Percentiles rank a stretch among this genome's conserved stretches.
These are phyloP conservation scores for Pontederia crassipes DNA, from an alignment of 176 grass and related monocot genomes.

Conservation along the genomic window DNA sequence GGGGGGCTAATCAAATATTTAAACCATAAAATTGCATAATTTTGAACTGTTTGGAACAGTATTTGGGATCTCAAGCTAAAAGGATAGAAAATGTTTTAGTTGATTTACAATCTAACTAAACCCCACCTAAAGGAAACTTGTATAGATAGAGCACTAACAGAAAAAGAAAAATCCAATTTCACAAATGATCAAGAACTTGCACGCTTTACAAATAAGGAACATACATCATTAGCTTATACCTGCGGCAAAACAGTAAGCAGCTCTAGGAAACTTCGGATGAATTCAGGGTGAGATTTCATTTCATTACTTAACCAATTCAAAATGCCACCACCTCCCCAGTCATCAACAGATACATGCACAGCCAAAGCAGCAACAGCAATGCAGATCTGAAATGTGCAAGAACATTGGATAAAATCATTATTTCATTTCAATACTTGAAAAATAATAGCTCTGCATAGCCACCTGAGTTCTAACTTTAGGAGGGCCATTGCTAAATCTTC, in stretches of 20 bases:
- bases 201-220: constrained; percentile 3
- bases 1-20: too few species aligned
- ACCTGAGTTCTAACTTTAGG: constrained; percentile 99
- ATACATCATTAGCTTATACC: constrained; percentile 28
- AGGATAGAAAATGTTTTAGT: too few species aligned
- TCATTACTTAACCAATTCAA: constrained; percentile 85
- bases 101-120: too few species aligned
- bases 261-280: constrained; percentile 78
- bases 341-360: constrained; percentile 87
- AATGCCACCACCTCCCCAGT: constrained; percentile 94
- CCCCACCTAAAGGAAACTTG: too few species aligned
- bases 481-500: constrained; percentile 77
- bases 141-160: too few species aligned
- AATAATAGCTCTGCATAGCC: constrained; percentile 15
- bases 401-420: constrained; percentile 2
- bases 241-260: constrained; percentile 81
- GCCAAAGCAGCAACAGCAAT: constrained; percentile 93
- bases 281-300: constrained; percentile 83
- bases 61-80: too few species aligned
- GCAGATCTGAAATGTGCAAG: constrained; percentile 63
- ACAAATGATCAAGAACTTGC: background rate
- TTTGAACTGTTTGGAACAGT: too few species aligned
- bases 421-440: constrained; percentile 19
- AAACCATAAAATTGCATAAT: too few species aligned
- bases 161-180: too few species aligned